Base-by-base conservation (phyloP, 2,329 filamentous ascomycete species). In the Tolypocladium capitatum region DNA sequence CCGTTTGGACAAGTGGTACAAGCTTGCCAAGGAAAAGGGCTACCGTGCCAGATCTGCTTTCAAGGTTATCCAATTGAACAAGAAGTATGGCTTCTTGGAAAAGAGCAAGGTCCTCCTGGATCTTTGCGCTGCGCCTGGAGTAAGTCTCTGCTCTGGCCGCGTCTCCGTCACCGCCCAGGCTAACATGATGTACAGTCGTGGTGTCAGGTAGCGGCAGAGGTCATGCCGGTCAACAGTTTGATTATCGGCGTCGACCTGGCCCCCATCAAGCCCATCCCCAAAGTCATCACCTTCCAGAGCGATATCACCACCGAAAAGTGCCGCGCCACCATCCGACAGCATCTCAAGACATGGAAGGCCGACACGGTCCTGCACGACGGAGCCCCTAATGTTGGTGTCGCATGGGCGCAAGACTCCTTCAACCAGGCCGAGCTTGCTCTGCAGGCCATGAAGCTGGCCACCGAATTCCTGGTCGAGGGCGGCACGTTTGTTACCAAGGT, bases 271-370 rank as follows among this genome's bases (percentile, higher is more conserved):
- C 77, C 92, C 13, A 97, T 98, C 52, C 89, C 92, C 45, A 83
- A 84, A 67, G 86, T 89, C 56, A 97, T 96, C 57, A 87, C 86
- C 54, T 97, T 97, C 69, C 91, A 97, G 68, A 89, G 86, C 73
- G 92, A 98, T 65, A 98, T 98, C 60, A 98, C 92, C 1, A 94
- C 90, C 43, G 90, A 96, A 55, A 95, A 96, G 67, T 96, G 90
- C 64, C 83, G 92, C 54, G 82, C 89, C 7, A 96, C 87, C 1
- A 86, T 98, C 52, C 76, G 89, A 59, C 78, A 83, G 50, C 90
- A 98, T 60, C 70, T 98, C 44, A 97, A 97, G 70, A 90, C 87
- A 11, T 91, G 88, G 85, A 97, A 97, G 65, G 90, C 87, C 20
- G 92, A 98, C 63, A 88, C 86, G 0, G 92, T 98, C 5, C 74